A percentile compares a stretch with the other conserved stretches of the same genome.
phyloP scores from a whole-genome alignment of 768 basidiomycete genomes.

The Solioccasus polychromus region DNA sequence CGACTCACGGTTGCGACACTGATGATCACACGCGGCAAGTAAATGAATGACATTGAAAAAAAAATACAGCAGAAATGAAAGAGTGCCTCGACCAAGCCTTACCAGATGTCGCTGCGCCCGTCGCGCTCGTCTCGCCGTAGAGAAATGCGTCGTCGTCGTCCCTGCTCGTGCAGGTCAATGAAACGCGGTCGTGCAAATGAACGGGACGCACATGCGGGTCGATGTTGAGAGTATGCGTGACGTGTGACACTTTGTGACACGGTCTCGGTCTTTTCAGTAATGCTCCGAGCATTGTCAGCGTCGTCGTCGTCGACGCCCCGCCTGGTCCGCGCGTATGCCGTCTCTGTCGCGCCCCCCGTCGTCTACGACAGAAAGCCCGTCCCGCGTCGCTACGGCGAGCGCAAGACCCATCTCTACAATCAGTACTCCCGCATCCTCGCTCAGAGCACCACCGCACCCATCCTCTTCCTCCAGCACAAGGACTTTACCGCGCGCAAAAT shows the following conservation, averaged over 20 bases:
- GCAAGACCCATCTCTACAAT: constrained; percentile 79
- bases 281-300: neutral
- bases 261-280: too few species aligned
- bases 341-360: constrained; percentile 53
- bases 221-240: constrained; percentile 24
- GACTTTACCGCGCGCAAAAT: constrained; percentile 71
- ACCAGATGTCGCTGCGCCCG: constrained; percentile 42
- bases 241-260: constrained; percentile 18
- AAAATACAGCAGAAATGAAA: constrained; percentile 36
- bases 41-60: constrained; percentile 38
- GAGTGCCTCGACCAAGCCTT: too few species aligned
- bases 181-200: constrained; percentile 14
- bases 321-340: constrained; percentile 46
- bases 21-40: constrained; percentile 41
- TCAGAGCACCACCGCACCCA: constrained; percentile 50
- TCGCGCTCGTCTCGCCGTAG: constrained; percentile 55
- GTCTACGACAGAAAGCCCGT: constrained; percentile 50
- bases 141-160: constrained; percentile 83
- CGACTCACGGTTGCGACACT: constrained; percentile 67
- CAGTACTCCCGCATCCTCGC: constrained; percentile 75
- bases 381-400: constrained; percentile 70
- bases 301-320: constrained; percentile 14
- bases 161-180: constrained; percentile 38
- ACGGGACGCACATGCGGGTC: constrained; percentile 30
- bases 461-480: constrained; percentile 77